These are phyloP conservation scores for Ocimum tenuiflorum DNA, from an alignment of 257 asterid genomes.

Conservation along the genomic window DNA sequence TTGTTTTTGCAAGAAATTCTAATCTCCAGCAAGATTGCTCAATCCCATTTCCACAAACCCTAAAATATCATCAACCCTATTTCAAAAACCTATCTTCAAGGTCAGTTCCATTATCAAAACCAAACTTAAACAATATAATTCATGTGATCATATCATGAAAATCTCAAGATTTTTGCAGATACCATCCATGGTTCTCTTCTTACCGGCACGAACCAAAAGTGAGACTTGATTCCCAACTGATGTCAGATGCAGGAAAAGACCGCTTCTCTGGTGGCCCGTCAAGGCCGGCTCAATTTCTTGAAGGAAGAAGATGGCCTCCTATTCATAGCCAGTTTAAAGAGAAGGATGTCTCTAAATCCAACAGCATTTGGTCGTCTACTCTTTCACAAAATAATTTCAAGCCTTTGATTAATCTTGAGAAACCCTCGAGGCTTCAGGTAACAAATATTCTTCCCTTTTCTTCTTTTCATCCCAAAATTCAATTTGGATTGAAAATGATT, in stretches of 20 bases:
- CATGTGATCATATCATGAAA: no score
- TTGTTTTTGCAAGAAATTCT: constrained; percentile 29
- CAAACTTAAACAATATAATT: no score
- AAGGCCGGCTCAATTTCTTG: constrained; percentile 42
- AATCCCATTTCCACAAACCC: neutral
- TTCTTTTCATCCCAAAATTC: no score
- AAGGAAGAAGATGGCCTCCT: constrained; percentile 59
- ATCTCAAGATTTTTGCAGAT: constrained; percentile 25
- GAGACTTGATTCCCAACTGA: no score
- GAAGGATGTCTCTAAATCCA: constrained; percentile 21
- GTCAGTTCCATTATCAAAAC: constrained; percentile 11
- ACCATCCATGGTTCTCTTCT: constrained; percentile 36
- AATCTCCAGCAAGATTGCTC: neutral
- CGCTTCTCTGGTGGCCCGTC: constrained; percentile 17
- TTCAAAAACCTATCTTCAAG: constrained; percentile 32
- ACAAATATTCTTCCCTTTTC: no score
- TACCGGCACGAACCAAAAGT: constrained; percentile 24
- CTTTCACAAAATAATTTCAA: neutral
- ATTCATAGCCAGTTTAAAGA: constrained; percentile 30
- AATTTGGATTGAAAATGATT: no score
- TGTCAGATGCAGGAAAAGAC: neutral
- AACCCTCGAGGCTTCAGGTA: constrained; percentile 35
- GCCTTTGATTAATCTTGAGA: constrained; percentile 16
- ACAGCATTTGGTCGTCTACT: constrained; percentile 16
- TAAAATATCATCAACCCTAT: constrained; percentile 16